Conservation (phyloP, 2,329 filamentous ascomycete species). For the Hymenoscyphus albidus region DNA sequence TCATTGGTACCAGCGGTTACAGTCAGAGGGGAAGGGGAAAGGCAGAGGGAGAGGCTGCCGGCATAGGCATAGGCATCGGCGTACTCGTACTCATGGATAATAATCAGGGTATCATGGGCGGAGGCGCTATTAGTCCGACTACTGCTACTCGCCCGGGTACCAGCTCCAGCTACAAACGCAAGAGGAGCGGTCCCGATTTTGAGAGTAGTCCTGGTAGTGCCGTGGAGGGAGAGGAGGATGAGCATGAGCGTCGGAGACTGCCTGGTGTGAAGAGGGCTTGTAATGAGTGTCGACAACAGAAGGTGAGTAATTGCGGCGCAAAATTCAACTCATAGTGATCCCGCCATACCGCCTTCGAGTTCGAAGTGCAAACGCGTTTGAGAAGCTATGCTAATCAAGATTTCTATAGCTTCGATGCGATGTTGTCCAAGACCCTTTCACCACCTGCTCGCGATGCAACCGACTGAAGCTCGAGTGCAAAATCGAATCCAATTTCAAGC, state of each 20-base stretch:
- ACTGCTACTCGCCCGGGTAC: constrained; percentile 29
- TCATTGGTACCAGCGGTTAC: not conserved
- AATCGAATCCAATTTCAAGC: constrained; percentile 85
- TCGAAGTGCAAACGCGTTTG: not conserved
- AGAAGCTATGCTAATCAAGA: constrained; percentile 15
- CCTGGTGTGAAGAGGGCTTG: constrained; percentile 74
- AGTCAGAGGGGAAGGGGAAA: not conserved
- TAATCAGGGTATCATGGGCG: constrained; percentile 25
- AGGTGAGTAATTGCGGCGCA: constrained; percentile 51
- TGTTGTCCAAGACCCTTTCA: constrained; percentile 76
- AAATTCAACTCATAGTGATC: not conserved
- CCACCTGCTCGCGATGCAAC: constrained; percentile 71
- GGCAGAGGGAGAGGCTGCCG: not conserved
- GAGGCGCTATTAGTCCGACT: constrained; percentile 31
- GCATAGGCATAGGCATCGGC: not conserved
- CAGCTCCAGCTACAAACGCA: constrained; percentile 47
- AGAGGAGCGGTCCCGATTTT: constrained; percentile 50
- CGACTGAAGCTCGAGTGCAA: constrained; percentile 79
- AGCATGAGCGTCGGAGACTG: constrained; percentile 54
- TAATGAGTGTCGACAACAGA: constrained; percentile 75
- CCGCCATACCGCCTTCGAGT: not conserved
- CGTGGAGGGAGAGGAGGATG: constrained; percentile 53
- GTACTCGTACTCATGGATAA: constrained; percentile 22
- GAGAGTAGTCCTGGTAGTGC: constrained; percentile 59
- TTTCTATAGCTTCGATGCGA: constrained; percentile 70